Evolutionary conservation across 2,329 filamentous ascomycete genomes (phyloP).

Genomic region (Fusarium abutilonis): DNA sequence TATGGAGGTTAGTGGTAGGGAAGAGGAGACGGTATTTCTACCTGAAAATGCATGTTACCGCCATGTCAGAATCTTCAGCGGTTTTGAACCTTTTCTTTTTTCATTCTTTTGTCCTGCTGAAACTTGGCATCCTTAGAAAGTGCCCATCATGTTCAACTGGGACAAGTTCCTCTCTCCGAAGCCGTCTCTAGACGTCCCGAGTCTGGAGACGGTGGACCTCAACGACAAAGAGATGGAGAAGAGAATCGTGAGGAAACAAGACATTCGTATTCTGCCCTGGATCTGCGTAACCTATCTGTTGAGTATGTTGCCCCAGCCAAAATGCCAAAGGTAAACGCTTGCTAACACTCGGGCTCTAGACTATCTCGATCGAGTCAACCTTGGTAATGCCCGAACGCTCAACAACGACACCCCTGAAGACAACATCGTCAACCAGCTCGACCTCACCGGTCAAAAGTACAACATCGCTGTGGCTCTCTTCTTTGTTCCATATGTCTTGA

Average conservation of each 20-base stretch:
- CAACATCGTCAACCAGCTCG: constrained; percentile 47
- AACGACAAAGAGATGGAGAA: constrained; percentile 50
- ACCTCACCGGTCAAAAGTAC: constrained; percentile 47
- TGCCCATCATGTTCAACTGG: constrained; percentile 36
- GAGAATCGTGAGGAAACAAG: constrained; percentile 49
- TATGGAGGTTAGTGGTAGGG: background rate
- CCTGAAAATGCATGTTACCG: background rate
- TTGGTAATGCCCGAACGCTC: constrained; percentile 49
- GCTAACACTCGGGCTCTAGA: constrained; percentile 7
- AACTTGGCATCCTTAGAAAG: background rate
- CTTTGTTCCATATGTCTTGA: constrained; percentile 47
- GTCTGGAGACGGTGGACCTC: constrained; percentile 49
- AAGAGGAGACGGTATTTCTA: constrained; percentile 19
- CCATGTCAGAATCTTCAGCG: background rate
- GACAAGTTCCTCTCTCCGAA: constrained; percentile 33
- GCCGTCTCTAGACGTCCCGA: constrained; percentile 49
- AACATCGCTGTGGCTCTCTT: constrained; percentile 48
- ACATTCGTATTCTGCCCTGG: constrained; percentile 49
- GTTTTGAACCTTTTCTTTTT: background rate
- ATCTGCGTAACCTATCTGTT: constrained; percentile 48
- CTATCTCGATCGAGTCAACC: constrained; percentile 48
- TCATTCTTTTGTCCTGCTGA: background rate
- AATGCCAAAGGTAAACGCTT: background rate
- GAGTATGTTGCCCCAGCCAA: constrained; percentile 28
- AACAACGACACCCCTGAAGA: constrained; percentile 50